These are phyloP conservation scores for Kalanchoe fedtschenkoi DNA, from an alignment of 164 flowering plant genomes.

Conservation along the genomic window DNA sequence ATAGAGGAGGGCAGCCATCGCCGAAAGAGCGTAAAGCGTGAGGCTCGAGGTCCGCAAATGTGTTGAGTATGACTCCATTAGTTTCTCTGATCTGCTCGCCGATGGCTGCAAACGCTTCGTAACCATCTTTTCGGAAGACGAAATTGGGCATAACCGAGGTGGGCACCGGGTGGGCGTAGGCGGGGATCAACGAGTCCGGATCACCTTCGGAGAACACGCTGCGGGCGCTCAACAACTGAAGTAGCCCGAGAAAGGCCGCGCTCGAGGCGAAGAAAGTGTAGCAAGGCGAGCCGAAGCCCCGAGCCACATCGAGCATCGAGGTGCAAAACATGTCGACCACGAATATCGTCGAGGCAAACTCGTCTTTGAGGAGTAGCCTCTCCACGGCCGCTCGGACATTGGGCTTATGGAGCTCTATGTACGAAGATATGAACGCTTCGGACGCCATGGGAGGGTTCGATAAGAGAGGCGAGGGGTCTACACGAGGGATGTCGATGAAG, in stretches of 20 bases:
- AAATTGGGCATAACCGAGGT: not conserved
- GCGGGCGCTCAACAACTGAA: not conserved
- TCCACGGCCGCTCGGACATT: too few species aligned
- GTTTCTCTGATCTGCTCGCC: conserved; percentile 7
- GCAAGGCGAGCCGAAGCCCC: conserved; percentile 1
- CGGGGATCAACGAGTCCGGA: conserved; percentile 5
- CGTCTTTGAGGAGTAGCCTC: conserved; percentile 1
- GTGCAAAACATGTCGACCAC: conserved; percentile 24
- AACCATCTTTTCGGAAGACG: not conserved
- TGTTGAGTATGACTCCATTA: conserved; percentile 21
- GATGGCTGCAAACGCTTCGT: not conserved
- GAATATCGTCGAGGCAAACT: conserved; percentile 5
- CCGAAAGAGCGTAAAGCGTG: conserved; percentile 11
- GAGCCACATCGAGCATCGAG: conserved; percentile 10
- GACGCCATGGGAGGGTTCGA: too few species aligned
- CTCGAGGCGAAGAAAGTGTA: conserved; percentile 5
- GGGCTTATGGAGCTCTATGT: too few species aligned
- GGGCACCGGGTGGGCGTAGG: conserved; percentile 17
- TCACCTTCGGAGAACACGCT: not conserved
- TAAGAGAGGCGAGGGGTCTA: too few species aligned
- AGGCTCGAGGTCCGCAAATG: conserved; percentile 18
- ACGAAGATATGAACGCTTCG: too few species aligned
- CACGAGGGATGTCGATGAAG: too few species aligned
- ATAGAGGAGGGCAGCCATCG: conserved; percentile 13
- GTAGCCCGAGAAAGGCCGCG: not conserved